phyloP scores from a whole-genome alignment of 2,329 filamentous ascomycete species.

The Pseudogymnoascus sp. region DNA sequence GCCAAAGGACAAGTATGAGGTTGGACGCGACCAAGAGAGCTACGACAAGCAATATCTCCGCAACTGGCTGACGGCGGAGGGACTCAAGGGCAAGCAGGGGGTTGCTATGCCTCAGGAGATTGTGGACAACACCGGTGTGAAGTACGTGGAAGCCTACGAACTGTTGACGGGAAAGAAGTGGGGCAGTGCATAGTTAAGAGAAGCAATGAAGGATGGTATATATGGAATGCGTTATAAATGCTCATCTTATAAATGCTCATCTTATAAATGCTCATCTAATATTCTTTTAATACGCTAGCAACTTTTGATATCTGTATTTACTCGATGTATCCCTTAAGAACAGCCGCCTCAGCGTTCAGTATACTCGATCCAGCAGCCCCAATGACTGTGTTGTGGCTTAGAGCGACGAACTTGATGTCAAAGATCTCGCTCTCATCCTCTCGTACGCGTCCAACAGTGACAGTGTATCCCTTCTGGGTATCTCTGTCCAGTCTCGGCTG shows the following conservation, averaged over 20 bases:
- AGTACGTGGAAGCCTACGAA: conserved; percentile 71
- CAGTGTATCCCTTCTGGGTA: conserved; percentile 76
- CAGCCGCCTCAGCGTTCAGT: conserved; percentile 84
- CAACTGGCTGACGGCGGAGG: conserved; percentile 70
- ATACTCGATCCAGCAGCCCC: conserved; percentile 95
- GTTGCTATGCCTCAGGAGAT: conserved; percentile 69
- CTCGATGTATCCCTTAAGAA: conserved; percentile 73
- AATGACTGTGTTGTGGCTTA: conserved; percentile 90
- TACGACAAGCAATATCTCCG: conserved; percentile 84
- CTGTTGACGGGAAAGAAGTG: conserved; percentile 54
- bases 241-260: conserved; percentile 6
- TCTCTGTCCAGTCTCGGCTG: conserved; percentile 88
- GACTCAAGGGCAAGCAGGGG: conserved; percentile 67
- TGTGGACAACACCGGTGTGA: conserved; percentile 57
- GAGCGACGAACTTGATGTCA: conserved; percentile 87
- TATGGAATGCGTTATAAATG: not conserved
- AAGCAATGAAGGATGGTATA: not conserved
- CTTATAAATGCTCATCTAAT: conserved; percentile 1
- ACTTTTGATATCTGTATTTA: not conserved
- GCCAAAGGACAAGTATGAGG: conserved; percentile 63
- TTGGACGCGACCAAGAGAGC: conserved; percentile 70
- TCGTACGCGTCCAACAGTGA: conserved; percentile 79
- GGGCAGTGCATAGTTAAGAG: conserved; percentile 24
- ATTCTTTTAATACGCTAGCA: not conserved
- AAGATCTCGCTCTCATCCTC: conserved; percentile 85